Evolutionary conservation across 768 basidiomycete genomes (phyloP), one percentile per base, ranked within the genome.

Genomic region (Pholiota microspora): DNA sequence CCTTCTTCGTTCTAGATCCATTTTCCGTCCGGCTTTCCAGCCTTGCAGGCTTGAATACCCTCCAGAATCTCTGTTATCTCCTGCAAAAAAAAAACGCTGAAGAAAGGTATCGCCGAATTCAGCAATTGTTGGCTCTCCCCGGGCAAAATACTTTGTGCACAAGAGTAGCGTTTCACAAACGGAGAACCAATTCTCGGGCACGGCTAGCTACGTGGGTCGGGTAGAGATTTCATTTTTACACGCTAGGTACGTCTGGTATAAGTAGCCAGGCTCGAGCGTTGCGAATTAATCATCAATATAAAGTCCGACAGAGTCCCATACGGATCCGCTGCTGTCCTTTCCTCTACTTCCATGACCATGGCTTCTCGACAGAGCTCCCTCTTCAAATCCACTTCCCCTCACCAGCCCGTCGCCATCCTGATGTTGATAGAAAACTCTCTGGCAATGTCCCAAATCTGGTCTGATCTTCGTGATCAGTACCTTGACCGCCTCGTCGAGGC

Each of bases 371-470:
- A 55, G 36, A 59, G 64, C 55, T 55, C 52, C 27, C 55, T 64
- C 34, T 62, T 64, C 58, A 63, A 56, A 44, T 54, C 66, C 29
- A 27, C 62, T 34, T 54, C 59, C 10, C 64, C 67, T 13, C 62
- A 69, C 56, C 71, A 73, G 57, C 68, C 71, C 15, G 62, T 74
- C 25, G 71, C 68, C 31, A 69, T 74, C n/a, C 71, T 82, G 48
- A 61, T 83, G 55, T 70, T 85, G 55, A 73, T 84, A 58, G 83
- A 85, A 68, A 83, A 84, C 60, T 83, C 83, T 0, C 69, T 70
- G 29, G 64, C 66, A 1, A 78, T 82, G 71, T 64, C 67, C 23
- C 16, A 57, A 5, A 67, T 73, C 21, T 84, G 83, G 83, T 60
- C 71, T 58, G 72, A 79, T 65, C 75, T 84, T 29, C 69, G 74